Evolutionary conservation across 345 rosid species (phyloP), one percentile per base, ranked within the genome.

Genomic region (Acer negundo): DNA sequence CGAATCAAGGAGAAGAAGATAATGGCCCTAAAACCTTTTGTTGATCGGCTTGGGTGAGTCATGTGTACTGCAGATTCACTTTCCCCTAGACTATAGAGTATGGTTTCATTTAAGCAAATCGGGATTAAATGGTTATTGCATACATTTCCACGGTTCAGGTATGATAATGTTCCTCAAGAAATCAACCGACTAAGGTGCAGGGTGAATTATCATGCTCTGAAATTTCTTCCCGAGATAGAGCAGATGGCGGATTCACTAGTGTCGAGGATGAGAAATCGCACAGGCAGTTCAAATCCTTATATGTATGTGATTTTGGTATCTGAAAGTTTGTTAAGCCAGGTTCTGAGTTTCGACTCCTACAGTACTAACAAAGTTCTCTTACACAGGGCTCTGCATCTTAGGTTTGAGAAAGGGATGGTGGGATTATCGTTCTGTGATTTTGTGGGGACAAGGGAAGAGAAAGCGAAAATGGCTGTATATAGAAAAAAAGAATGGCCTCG

Each of bases 381-480:
- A 62, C 75, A 78, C 86, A 97, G 99, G 99, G 98, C 99, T 49
- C 95, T 97, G 79, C 99, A 97, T 87, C 99, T 97, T 82, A 90
- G 99, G 85, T 97, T 97, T 81, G 99, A 97, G 87, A 97, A 97
- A 80, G 99, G 99, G 69, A 97, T 97, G 99, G 99, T 94, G 38
- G 98, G 99, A 67, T 79, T 97, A 78, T 97, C 99, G 0, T 97
- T 97, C 75, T 97, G 99, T 44, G 99, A 97, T 85, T 97, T 97
- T 75, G 96, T 97, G 81, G 99, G 98, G 31, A 91, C 97, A 73
- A 90, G 98, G 87, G 98, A 94, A 78, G 99, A 97, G 93, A 97
- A 97, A 81, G 93, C 85, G 75, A 87, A 24, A 90, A 94, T 97
- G 99, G 97, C 97, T 22, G 96, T 87, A 79, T 94, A 97, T 79